Percentiles rank a stretch among this genome's conserved stretches.
phyloP scores from a whole-genome alignment of 495 filamentous ascomycete species.

The Aspergillus biplanus region DNA sequence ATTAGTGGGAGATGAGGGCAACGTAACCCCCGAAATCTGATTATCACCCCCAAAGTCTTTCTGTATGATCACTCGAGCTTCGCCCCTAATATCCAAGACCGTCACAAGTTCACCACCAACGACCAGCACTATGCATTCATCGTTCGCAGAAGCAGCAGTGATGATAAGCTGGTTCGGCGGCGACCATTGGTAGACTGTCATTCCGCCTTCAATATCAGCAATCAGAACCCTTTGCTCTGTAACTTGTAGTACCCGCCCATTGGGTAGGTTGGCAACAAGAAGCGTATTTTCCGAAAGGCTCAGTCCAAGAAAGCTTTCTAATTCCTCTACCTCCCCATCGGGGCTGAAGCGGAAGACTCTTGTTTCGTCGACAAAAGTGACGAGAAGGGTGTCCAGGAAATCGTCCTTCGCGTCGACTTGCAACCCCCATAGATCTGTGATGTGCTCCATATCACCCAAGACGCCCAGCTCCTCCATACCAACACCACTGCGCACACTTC shows the following conservation, averaged over 20 bases:
- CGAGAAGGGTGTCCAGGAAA: conserved; percentile 69
- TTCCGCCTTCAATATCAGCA: conserved; percentile 69
- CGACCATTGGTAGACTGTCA: conserved; percentile 69
- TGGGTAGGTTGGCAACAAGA: conserved; percentile 63
- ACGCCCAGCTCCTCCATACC: conserved; percentile 87
- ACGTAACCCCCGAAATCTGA: conserved; percentile 83
- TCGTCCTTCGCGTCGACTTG: conserved; percentile 51
- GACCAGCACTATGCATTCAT: conserved; percentile 69
- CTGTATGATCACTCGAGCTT: conserved; percentile 56
- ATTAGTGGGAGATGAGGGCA: conserved; percentile 51
- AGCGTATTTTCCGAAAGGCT: conserved; percentile 73
- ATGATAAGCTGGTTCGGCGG: conserved; percentile 63
- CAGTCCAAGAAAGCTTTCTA: conserved; percentile 73
- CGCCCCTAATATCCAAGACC: conserved; percentile 63
- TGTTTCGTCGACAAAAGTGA: conserved; percentile 83
- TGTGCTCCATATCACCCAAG: conserved; percentile 76
- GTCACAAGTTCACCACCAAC: conserved; percentile 69
- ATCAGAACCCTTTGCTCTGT: conserved; percentile 66
- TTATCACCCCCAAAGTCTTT: conserved; percentile 64
- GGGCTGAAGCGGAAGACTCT: conserved; percentile 76
- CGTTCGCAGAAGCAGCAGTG: conserved; percentile 76
- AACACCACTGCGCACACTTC: conserved; percentile 91
- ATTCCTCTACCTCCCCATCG: conserved; percentile 82
- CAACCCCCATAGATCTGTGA: conserved; percentile 69
- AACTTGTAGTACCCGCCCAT: conserved; percentile 74